Conservation (phyloP, 2,329 filamentous ascomycete genomes). For the Colletotrichum musicola region DNA sequence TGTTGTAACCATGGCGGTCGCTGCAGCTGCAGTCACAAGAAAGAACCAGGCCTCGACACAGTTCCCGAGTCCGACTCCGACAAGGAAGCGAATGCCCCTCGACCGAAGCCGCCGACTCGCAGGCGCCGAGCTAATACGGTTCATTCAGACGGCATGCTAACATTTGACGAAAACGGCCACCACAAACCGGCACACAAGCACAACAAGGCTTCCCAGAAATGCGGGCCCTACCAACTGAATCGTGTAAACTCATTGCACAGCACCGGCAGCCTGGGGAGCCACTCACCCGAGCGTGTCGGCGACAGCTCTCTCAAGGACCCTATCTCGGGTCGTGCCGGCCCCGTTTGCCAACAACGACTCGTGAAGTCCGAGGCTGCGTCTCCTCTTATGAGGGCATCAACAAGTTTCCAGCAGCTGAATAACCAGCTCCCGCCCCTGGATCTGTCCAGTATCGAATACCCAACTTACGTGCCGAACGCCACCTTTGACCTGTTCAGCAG, state of each 20-base stretch:
- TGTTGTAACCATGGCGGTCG: conserved; percentile 78
- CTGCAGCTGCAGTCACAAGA: conserved; percentile 75
- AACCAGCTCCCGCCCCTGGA: conserved; percentile 69
- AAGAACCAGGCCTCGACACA: conserved; percentile 70
- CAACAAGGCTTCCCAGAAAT: conserved; percentile 71
- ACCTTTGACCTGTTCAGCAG: conserved; percentile 66
- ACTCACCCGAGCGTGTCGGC: conserved; percentile 58
- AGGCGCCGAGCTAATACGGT: conserved; percentile 72
- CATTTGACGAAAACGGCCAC: conserved; percentile 73
- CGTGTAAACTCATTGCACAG: conserved; percentile 70
- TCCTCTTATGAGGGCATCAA: conserved; percentile 63
- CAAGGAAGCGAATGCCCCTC: conserved; percentile 52
- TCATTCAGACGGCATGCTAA: conserved; percentile 70
- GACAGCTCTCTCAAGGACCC: conserved; percentile 55
- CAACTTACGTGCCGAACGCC: conserved; percentile 59
- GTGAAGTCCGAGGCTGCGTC: conserved; percentile 74
- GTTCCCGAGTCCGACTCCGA: conserved; percentile 75
- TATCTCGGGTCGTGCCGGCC: conserved; percentile 52
- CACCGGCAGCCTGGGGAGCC: conserved; percentile 61
- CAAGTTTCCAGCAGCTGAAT: conserved; percentile 65
- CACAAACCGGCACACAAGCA: conserved; percentile 74
- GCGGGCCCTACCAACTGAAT: conserved; percentile 71
- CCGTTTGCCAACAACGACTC: conserved; percentile 62
- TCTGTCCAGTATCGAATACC: conserved; percentile 67
- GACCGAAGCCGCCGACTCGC: conserved; percentile 58